Conservation (phyloP, 345 rosid genomes). For the Stellera chamaejasme region DNA sequence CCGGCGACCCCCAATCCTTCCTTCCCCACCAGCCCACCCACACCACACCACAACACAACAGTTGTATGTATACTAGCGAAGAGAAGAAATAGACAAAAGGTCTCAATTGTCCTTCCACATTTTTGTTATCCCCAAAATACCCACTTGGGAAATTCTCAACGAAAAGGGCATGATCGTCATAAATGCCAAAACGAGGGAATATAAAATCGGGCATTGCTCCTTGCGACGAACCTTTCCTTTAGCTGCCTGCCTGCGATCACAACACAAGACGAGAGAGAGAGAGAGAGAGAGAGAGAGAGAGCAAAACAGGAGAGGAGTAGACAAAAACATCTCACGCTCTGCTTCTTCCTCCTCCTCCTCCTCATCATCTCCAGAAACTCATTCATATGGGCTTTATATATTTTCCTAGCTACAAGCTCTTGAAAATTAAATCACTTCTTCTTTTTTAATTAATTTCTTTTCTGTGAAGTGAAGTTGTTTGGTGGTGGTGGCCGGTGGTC, state of each 20-base stretch:
- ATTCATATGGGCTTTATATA: no score
- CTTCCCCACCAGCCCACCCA: neutral
- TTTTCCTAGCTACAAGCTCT: neutral
- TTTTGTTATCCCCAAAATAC: neutral
- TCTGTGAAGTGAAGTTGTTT: no score
- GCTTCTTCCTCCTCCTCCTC: neutral
- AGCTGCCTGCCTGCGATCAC: conserved; percentile 25
- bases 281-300: conserved; percentile 10
- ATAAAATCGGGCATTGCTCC: conserved; percentile 22
- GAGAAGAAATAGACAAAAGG: neutral
- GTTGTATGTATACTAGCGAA: neutral
- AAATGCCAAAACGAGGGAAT: neutral
- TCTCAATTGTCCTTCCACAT: neutral
- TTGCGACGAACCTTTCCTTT: conserved; percentile 29
- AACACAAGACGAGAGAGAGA: no score
- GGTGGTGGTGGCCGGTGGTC: neutral
- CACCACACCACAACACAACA: no score
- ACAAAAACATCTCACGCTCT: neutral
- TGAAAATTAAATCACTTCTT: no score
- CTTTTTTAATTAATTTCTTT: no score
- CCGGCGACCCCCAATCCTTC: conserved; percentile 2
- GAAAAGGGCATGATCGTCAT: conserved; percentile 14
- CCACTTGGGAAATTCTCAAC: neutral
- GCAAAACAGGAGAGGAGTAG: neutral
- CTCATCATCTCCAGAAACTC: neutral